Evolutionary conservation across 352 stramenopile genomes (phyloP).

Genomic region (Phytopythium aichiense): DNA sequence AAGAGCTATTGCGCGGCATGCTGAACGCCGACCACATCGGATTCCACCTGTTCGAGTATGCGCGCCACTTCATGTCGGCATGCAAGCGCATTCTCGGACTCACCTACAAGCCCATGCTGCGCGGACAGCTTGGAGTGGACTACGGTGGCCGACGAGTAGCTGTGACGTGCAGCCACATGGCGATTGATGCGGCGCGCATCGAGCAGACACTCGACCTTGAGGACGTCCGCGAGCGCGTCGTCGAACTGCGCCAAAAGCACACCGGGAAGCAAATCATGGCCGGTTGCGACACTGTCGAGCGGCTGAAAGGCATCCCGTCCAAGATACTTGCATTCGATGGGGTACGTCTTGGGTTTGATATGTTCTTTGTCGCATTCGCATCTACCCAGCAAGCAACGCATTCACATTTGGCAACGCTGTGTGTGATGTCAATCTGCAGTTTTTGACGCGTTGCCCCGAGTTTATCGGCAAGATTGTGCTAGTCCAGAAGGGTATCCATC

Average conservation of each 20-base stretch:
- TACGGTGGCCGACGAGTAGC: constrained; percentile 93
- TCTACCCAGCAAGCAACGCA: too few relatives aligned
- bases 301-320: constrained; percentile 95
- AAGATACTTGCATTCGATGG: constrained; percentile 96
- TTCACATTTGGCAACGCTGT: background rate
- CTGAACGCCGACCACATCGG: constrained; percentile 91
- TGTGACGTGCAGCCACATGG: constrained; percentile 94
- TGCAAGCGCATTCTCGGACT: constrained; percentile 93
- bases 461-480: constrained; percentile 82
- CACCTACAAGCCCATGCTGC: constrained; percentile 90
- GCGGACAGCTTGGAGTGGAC: constrained; percentile 91
- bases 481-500: constrained; percentile 75
- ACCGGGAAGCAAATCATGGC: constrained; percentile 86
- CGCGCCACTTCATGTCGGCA: constrained; percentile 89
- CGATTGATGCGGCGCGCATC: constrained; percentile 55
- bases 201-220: constrained; percentile 40
- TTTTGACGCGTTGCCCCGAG: constrained; percentile 85
- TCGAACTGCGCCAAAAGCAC: constrained; percentile 57
- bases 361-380: background rate
- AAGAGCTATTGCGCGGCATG: constrained; percentile 88
- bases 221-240: constrained; percentile 46
- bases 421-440: constrained; percentile 23
- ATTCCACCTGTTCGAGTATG: constrained; percentile 93
- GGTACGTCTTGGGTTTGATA: constrained; percentile 8
- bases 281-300: constrained; percentile 93